A percentile compares a stretch with the other conserved stretches of the same genome.
Conservation (phyloP, 1,284 basidiomycete species). For the Fomitopsis schrenkii region DNA sequence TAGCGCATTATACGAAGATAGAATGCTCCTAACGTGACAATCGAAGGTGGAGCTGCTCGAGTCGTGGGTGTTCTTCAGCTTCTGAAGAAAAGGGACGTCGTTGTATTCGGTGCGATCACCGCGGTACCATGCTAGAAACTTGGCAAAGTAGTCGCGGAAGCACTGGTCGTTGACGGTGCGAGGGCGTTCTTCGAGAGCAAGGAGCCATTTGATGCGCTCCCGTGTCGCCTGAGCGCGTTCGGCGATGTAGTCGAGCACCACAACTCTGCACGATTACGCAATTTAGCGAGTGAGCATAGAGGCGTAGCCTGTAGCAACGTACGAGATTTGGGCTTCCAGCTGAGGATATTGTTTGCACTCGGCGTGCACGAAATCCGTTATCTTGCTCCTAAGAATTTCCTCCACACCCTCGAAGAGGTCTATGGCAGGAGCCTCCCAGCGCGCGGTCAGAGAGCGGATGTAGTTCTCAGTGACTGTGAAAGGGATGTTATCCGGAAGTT, state of each 20-base stretch:
- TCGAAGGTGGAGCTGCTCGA: slow-evolving; percentile 35
- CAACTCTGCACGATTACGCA: slow-evolving; percentile 29
- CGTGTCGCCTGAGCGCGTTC: slow-evolving; percentile 35
- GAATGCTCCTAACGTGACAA: slow-evolving; percentile 32
- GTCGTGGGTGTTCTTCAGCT: background rate
- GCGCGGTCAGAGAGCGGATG: slow-evolving; percentile 39
- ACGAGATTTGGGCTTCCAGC: slow-evolving; percentile 53
- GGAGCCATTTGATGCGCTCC: slow-evolving; percentile 32
- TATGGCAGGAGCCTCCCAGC: slow-evolving; percentile 49
- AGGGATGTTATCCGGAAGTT: slow-evolving; percentile 62
- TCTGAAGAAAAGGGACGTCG: slow-evolving; percentile 4
- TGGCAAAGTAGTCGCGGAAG: slow-evolving; percentile 25
- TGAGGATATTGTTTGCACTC: slow-evolving; percentile 53
- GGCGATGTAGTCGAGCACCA: slow-evolving; percentile 45
- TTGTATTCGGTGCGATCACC: slow-evolving; percentile 11
- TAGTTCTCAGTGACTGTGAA: slow-evolving; percentile 53
- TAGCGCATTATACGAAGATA: slow-evolving; percentile 39
- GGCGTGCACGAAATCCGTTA: slow-evolving; percentile 36
- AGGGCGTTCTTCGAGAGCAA: slow-evolving; percentile 27
- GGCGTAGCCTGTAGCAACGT: slow-evolving; percentile 16
- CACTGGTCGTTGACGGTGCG: slow-evolving; percentile 31
- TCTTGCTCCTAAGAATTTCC: slow-evolving; percentile 33
- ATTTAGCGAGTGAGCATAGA: background rate
- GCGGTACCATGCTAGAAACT: slow-evolving; percentile 27
- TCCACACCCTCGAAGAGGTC: slow-evolving; percentile 43